These are phyloP conservation scores for Phytophthora colocasiae DNA, from an alignment of 352 stramenopile species.

Conservation along the genomic window DNA sequence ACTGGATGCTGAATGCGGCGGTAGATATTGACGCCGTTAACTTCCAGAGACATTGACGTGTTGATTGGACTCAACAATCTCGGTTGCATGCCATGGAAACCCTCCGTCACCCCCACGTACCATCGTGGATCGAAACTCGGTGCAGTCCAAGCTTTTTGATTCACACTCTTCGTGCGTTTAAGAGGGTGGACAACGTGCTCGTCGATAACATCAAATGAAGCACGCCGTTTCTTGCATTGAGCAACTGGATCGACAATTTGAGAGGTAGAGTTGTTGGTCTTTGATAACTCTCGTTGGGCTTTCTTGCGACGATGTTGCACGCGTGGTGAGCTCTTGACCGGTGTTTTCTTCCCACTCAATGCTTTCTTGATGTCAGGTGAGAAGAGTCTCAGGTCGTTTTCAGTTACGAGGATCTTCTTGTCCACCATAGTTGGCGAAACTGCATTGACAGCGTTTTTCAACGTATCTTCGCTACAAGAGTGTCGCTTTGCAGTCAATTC, in stretches of 20 bases:
- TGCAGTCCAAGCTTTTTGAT: slow-evolving; percentile 7
- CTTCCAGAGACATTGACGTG: background rate
- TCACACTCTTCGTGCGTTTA: slow-evolving; percentile 19
- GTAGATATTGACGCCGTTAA: slow-evolving; percentile 3
- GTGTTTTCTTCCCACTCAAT: slow-evolving; percentile 4
- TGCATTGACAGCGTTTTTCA: slow-evolving; percentile 25
- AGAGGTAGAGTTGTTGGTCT: background rate
- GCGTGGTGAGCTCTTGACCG: slow-evolving; percentile 11
- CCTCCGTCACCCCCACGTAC: slow-evolving; percentile 17
- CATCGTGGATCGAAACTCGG: slow-evolving; percentile 8
- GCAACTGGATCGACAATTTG: slow-evolving; percentile 1
- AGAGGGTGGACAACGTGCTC: slow-evolving; percentile 10
- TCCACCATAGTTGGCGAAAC: slow-evolving; percentile 47
- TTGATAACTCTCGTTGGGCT: background rate
- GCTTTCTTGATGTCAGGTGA: slow-evolving; percentile 27
- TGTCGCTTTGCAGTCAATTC: background rate
- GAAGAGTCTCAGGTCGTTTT: slow-evolving; percentile 52
- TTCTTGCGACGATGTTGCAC: slow-evolving; percentile 21
- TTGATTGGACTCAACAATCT: slow-evolving; percentile 9
- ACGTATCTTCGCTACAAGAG: background rate
- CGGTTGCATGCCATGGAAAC: slow-evolving; percentile 32
- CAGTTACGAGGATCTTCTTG: slow-evolving; percentile 59
- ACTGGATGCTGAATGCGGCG: slow-evolving; percentile 8
- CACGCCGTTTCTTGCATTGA: slow-evolving; percentile 20
- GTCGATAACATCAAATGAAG: slow-evolving; percentile 8